Conservation (phyloP, 2,329 filamentous ascomycete genomes). For the Setomelanomma holmii region DNA sequence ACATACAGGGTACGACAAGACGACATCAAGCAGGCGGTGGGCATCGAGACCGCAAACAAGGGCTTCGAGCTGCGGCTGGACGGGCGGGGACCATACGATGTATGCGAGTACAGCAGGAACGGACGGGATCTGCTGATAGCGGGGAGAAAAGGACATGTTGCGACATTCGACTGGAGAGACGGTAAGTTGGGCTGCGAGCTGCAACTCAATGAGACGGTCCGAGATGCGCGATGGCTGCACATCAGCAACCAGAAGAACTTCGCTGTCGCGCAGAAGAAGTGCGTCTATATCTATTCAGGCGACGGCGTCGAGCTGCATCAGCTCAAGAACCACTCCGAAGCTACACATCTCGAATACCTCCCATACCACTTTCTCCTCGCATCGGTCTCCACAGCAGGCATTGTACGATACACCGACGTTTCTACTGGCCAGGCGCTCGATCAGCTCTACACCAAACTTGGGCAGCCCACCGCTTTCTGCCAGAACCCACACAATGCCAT, state of each 20-base stretch:
- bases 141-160: conserved; percentile 91
- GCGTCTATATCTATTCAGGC: conserved; percentile 94
- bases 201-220: conserved; percentile 87
- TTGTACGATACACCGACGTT: conserved; percentile 89
- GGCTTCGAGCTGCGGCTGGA: conserved; percentile 86
- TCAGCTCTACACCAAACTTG: conserved; percentile 84
- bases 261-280: conserved; percentile 94
- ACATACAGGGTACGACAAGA: conserved; percentile 93
- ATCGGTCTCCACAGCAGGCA: conserved; percentile 83
- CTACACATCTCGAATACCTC: conserved; percentile 91
- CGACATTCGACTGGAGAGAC: conserved; percentile 94
- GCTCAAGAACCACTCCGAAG: conserved; percentile 87
- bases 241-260: conserved; percentile 83
- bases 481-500: conserved; percentile 95
- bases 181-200: conserved; percentile 91
- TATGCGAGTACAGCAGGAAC: conserved; percentile 87
- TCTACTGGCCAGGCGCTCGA: conserved; percentile 89
- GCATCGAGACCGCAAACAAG: conserved; percentile 87
- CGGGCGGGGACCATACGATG: conserved; percentile 81
- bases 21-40: conserved; percentile 78
- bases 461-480: conserved; percentile 79
- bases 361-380: conserved; percentile 95
- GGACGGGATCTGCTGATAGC: conserved; percentile 85
- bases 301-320: conserved; percentile 92
- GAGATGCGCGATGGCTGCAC: conserved; percentile 90